Evolutionary conservation across 148 eudicot genomes (phyloP).

Genomic region (Rhododendron ovatum): DNA sequence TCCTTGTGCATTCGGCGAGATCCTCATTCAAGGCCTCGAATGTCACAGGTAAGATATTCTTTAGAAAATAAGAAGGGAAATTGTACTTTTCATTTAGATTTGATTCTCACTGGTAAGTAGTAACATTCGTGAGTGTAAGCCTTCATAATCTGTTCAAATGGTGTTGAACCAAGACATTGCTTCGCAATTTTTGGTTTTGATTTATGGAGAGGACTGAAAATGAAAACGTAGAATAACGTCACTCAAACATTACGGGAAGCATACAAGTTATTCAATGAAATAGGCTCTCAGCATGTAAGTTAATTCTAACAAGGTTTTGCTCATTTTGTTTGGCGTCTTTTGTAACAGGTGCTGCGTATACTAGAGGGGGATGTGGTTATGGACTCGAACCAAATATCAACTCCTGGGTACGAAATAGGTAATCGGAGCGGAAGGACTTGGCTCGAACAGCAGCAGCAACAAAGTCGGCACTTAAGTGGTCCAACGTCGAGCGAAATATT

Average conservation of each 20-base stretch:
- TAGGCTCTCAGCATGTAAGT: background rate
- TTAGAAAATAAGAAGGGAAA: background rate
- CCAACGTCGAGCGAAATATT: constrained; percentile 24
- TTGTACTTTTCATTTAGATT: background rate
- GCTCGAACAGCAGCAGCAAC: constrained; percentile 23
- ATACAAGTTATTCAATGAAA: background rate
- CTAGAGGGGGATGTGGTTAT: constrained; percentile 68
- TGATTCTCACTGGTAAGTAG: background rate
- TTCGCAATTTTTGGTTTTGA: background rate
- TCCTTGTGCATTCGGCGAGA: constrained; percentile 78
- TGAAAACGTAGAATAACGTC: background rate
- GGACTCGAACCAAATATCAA: constrained; percentile 46
- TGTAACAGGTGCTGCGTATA: constrained; percentile 60
- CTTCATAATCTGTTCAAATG: background rate
- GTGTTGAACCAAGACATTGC: background rate
- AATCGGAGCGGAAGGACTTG: constrained; percentile 57
- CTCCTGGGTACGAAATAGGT: constrained; percentile 51
- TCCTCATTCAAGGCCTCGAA: constrained; percentile 84
- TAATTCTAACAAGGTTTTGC: background rate
- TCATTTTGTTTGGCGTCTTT: background rate
- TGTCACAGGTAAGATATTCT: constrained; percentile 74
- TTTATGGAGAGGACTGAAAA: background rate
- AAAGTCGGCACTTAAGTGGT: constrained; percentile 22
- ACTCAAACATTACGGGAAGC: background rate
- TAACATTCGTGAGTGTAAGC: background rate